Conservation (phyloP, 495 filamentous ascomycete genomes). For the Penicillium diatomitis region DNA sequence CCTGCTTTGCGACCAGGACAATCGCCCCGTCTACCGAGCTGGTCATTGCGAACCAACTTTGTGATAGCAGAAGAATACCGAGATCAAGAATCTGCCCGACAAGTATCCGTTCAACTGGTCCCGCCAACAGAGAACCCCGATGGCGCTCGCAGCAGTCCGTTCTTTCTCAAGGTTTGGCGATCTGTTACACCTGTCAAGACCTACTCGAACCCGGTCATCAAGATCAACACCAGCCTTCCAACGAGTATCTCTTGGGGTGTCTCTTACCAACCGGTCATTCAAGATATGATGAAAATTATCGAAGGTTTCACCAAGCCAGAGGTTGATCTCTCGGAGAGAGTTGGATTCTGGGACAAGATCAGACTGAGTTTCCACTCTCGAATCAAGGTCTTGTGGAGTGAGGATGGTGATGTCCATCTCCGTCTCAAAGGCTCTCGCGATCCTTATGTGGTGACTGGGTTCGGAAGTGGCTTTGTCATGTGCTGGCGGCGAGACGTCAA, state of each 20-base stretch:
- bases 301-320: slow-evolving; percentile 95
- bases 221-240: slow-evolving; percentile 85
- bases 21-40: slow-evolving; percentile 66
- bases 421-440: slow-evolving; percentile 87
- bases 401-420: slow-evolving; percentile 91
- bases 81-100: slow-evolving; percentile 63
- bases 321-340: slow-evolving; percentile 83
- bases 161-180: slow-evolving; percentile 75
- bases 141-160: slow-evolving; percentile 39
- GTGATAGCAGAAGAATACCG: slow-evolving; percentile 93
- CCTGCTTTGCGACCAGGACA: slow-evolving; percentile 74
- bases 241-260: slow-evolving; percentile 95
- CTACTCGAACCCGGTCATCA: slow-evolving; percentile 81
- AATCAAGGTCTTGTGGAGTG: slow-evolving; percentile 79
- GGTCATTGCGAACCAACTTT: slow-evolving; percentile 83
- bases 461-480: slow-evolving; percentile 93
- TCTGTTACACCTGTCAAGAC: slow-evolving; percentile 95
- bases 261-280: slow-evolving; percentile 95
- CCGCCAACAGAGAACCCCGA: slow-evolving; percentile 51
- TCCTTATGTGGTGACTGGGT: slow-evolving; percentile 85
- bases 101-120: slow-evolving; percentile 77
- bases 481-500: slow-evolving; percentile 90
- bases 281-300: slow-evolving; percentile 99
- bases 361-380: slow-evolving; percentile 91
- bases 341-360: slow-evolving; percentile 99